These are phyloP conservation scores for Kluyveromyces siamensis DNA, from an alignment of 805 yeast species.

Conservation along the genomic window DNA sequence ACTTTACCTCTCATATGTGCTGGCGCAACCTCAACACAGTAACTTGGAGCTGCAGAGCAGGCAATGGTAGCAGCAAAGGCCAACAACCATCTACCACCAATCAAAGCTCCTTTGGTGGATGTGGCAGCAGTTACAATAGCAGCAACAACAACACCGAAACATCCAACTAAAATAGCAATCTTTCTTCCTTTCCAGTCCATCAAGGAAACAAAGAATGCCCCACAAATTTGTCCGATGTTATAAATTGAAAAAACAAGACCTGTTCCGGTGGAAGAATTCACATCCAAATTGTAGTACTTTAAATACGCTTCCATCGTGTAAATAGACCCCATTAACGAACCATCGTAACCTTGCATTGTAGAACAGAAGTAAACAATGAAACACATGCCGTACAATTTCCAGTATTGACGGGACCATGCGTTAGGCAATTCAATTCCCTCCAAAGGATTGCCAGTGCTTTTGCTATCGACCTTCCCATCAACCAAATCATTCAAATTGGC, in stretches of 20 bases:
- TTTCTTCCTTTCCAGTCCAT: slow-evolving; percentile 2
- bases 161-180: not conserved
- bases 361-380: not conserved
- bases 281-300: not conserved
- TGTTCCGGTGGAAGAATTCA: not conserved
- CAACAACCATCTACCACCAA: slow-evolving; percentile 1
- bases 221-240: not conserved
- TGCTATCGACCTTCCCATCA: too few species aligned
- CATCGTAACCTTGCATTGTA: not conserved
- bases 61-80: not conserved
- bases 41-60: not conserved
- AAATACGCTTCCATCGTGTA: not conserved
- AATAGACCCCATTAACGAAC: not conserved
- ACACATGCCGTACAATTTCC: not conserved
- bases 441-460: not conserved
- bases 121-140: not conserved
- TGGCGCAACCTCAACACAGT: slow-evolving; percentile 2
- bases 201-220: not conserved
- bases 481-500: too few species aligned
- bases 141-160: not conserved
- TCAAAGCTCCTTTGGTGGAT: not conserved
- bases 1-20: slow-evolving; percentile 6
- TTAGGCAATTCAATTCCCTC: not conserved
- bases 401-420: not conserved
- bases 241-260: not conserved